Base-by-base conservation (phyloP, 2,329 filamentous ascomycete species). In the Neonectria sp. region DNA sequence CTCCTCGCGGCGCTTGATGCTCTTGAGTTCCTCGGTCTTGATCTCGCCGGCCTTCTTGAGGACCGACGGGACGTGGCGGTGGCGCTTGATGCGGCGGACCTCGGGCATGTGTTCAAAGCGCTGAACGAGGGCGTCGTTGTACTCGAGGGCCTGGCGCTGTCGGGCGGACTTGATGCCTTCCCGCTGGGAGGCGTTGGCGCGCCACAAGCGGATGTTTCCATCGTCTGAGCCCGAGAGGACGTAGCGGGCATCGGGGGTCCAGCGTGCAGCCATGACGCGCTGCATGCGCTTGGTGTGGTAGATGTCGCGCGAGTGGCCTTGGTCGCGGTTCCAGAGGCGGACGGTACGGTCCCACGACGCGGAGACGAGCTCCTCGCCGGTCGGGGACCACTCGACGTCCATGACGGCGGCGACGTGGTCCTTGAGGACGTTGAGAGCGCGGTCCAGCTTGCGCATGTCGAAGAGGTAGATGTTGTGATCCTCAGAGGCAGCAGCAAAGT, bases 201-300 rank as follows among this genome's bases (percentile, higher is more conserved):
- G 90, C 96, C 96, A 99, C 43, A 99, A 84, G 40, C 95, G 82
- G 60, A 86, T 88, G 79, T 98, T 97, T 70, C 96, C 96, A 79
- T 98, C 96, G 79, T 98, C 96, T 15, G 93, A 96, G 49, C 95
- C 96, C 6, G 93, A 95, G 53, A 99, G 88, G 25, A 99, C 83
- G 79, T 97, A 99, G 75, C 93, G 93, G 72, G 92, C 91, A 80
- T 99, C 96, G 6, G 95, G 93, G 0, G 95, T 96, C 87, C 93
- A 98, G 68, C 89, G 90, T 55, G 91, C 91, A 11, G 92, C 91
- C 84, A 97, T 97, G 63, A 98, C 95, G 73, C 95, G 90, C 84
- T 98, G 95, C 95, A 98, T 98, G 70, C 96, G 91, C 83, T 98
- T 97, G 21, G 96, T 98, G 84, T 98, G 95, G 82, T 98, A 99